A percentile compares a stretch with the other conserved stretches of the same genome.
phyloP scores from a whole-genome alignment of 495 filamentous ascomycete genomes.

The Lophium mytilinum region DNA sequence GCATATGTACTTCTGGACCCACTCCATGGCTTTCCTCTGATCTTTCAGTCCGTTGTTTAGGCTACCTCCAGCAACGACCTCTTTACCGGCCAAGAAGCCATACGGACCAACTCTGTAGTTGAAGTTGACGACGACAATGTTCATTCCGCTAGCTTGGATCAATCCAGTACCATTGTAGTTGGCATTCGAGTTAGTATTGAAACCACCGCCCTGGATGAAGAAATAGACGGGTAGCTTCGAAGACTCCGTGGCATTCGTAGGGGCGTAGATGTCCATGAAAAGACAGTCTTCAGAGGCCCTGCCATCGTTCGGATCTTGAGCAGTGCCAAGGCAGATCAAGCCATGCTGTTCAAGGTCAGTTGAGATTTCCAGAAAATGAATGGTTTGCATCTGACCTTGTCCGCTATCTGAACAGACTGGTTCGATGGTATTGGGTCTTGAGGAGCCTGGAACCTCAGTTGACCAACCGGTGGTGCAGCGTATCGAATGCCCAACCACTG shows the following conservation, averaged over 20 bases:
- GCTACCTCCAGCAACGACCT: slow-evolving; percentile 45
- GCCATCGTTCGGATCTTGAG: slow-evolving; percentile 23
- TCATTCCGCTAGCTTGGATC: slow-evolving; percentile 47
- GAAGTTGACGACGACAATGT: slow-evolving; percentile 62
- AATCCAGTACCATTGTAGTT: slow-evolving; percentile 60
- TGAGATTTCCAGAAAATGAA: not conserved
- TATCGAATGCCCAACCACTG: slow-evolving; percentile 63
- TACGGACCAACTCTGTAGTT: slow-evolving; percentile 63
- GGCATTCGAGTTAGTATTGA: slow-evolving; percentile 51
- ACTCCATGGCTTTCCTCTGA: slow-evolving; percentile 55
- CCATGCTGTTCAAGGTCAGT: slow-evolving; percentile 6
- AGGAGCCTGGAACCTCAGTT: slow-evolving; percentile 52
- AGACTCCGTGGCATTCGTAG: slow-evolving; percentile 36
- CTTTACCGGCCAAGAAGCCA: slow-evolving; percentile 59
- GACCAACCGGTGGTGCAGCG: slow-evolving; percentile 53
- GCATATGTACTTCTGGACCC: slow-evolving; percentile 57
- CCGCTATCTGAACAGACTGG: slow-evolving; percentile 38
- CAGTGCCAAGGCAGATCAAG: slow-evolving; percentile 12
- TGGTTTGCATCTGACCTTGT: slow-evolving; percentile 1
- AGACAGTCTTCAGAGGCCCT: slow-evolving; percentile 61
- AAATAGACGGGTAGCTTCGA: slow-evolving; percentile 58
- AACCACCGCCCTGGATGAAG: slow-evolving; percentile 69
- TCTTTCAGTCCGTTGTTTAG: slow-evolving; percentile 66
- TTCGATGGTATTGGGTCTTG: slow-evolving; percentile 38
- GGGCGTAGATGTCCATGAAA: slow-evolving; percentile 63